Evolutionary conservation across 148 eudicot species (phyloP).

Genomic region (Selenicereus undatus): DNA sequence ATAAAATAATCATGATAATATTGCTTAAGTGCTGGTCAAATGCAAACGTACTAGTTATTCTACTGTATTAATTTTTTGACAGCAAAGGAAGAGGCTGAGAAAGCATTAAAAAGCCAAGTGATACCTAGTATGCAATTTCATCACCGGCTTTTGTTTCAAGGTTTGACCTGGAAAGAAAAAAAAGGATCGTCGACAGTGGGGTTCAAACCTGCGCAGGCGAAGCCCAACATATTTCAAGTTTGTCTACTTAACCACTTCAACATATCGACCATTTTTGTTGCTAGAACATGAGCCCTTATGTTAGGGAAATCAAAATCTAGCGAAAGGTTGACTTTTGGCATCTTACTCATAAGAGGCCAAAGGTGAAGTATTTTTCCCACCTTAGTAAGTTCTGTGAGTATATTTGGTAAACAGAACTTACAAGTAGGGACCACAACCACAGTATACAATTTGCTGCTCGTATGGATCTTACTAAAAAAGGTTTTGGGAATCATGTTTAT

Average conservation of each 20-base stretch:
- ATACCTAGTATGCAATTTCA: too few species aligned
- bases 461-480: too few species aligned
- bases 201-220: slow-evolving; percentile 99
- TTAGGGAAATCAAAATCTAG: background rate
- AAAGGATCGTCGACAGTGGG: too few species aligned
- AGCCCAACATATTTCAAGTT: slow-evolving; percentile 96
- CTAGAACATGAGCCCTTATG: background rate
- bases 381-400: too few species aligned
- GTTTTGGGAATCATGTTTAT: too few species aligned
- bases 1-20: background rate
- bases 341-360: background rate
- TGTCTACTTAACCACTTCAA: slow-evolving; percentile 92
- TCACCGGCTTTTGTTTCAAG: too few species aligned
- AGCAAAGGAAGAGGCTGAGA: background rate
- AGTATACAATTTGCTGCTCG: too few species aligned
- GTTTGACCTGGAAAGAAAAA: too few species aligned
- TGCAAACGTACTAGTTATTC: background rate
- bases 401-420: too few species aligned
- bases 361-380: background rate
- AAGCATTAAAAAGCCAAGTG: too few species aligned
- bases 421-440: too few species aligned
- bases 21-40: background rate
- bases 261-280: slow-evolving; percentile 45
- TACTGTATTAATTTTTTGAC: too few species aligned
- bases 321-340: background rate